These are phyloP conservation scores for Penicillium alfredii DNA, from an alignment of 495 filamentous ascomycete genomes.

Conservation along the genomic window DNA sequence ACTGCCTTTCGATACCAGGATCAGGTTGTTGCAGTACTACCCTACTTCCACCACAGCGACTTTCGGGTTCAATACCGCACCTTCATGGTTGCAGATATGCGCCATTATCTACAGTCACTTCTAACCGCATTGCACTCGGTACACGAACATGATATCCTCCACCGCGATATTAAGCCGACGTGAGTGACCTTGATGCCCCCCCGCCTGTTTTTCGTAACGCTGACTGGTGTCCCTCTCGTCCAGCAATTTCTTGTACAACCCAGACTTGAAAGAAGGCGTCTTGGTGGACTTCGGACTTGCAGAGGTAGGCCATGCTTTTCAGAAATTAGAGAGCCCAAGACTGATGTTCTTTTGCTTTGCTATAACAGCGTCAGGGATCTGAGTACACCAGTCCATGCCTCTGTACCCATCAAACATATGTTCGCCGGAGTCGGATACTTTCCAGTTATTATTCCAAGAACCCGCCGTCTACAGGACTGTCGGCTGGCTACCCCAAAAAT, in stretches of 20 bases:
- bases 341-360: conserved; percentile 4
- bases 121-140: conserved; percentile 80
- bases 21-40: conserved; percentile 90
- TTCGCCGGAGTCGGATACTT: conserved; percentile 34
- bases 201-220: conserved; percentile 1
- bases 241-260: conserved; percentile 92
- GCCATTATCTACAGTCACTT: conserved; percentile 80
- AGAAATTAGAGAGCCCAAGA: not conserved
- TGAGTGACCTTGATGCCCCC: conserved; percentile 23
- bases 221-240: conserved; percentile 7
- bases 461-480: conserved; percentile 33
- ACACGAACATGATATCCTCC: conserved; percentile 76
- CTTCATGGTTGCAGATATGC: conserved; percentile 78
- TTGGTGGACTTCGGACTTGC: conserved; percentile 95
- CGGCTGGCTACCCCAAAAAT: conserved; percentile 73
- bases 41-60: conserved; percentile 92
- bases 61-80: conserved; percentile 92
- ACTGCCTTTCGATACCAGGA: conserved; percentile 91
- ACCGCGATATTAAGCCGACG: conserved; percentile 99
- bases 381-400: conserved; percentile 39
- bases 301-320: conserved; percentile 44
- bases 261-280: conserved; percentile 71
- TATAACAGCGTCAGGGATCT: conserved; percentile 34
- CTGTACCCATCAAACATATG: conserved; percentile 33
- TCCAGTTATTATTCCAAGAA: conserved; percentile 43